Evolutionary conservation across 345 rosid genomes (phyloP), one percentile per base, ranked within the genome.

Genomic region (Heritiera littoralis): DNA sequence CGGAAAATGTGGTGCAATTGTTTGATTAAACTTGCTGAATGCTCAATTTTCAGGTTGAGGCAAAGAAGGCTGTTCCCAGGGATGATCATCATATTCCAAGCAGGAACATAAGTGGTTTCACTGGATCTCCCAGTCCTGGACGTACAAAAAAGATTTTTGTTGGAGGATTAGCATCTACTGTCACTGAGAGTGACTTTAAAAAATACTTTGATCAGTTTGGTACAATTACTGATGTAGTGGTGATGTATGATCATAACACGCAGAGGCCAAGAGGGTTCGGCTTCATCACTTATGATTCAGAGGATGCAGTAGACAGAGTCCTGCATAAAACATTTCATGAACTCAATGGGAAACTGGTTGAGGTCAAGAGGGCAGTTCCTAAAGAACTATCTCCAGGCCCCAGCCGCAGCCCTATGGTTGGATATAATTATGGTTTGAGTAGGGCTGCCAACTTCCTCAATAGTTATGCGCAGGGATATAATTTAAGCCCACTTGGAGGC

Each of bases 261-360:
- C 98, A 91, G 79, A 89, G 99, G 84, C 99, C 98, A 78, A 90
- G 99, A 89, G 99, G 99, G 66, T 96, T 94, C 78, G 98, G 99
- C 81, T 96, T 96, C 93, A 96, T 96, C 78, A 94, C 99, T 59
- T 96, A 83, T 80, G 98, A 94, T 86, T 84, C 92, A 0, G 98
- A 96, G 80, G 99, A 96, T 65, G 91, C 99, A 41, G 97, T 96
- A 64, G 98, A 96, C 52, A 83, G 88, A 83, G 99, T 92, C 81
- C 92, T 96, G 82, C 89, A 86, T 80, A 91, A 86, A 82, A 94
- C 92, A 69, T 96, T 96, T 83, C 99, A 96, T 46, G 99, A 96
- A 84, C 93, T 96, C 40, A 96, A 96, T 45, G 98, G 98, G 65
- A 96, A 96, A 86, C 87, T 92, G 97, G 98, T 96, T 18, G 99